phyloP scores from a whole-genome alignment of 2,329 filamentous ascomycete genomes.

The Paracamarosporium sp. region DNA sequence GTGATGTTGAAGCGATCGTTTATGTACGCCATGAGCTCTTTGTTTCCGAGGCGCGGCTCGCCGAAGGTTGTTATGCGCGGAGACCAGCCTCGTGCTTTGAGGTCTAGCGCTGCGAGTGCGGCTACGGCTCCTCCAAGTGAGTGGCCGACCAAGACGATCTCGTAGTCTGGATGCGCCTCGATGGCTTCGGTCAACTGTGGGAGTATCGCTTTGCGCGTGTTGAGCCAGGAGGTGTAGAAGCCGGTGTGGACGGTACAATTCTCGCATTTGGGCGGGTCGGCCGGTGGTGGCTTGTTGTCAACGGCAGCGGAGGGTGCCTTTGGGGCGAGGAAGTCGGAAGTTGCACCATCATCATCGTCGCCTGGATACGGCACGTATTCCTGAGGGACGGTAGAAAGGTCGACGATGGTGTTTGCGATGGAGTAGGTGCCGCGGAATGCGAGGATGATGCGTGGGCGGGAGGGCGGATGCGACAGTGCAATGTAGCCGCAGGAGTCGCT shows the following conservation, averaged over 20 bases:
- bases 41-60: slow-evolving; percentile 73
- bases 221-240: slow-evolving; percentile 84
- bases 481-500: slow-evolving; percentile 95
- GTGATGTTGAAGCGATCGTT: slow-evolving; percentile 56
- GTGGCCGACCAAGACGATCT: slow-evolving; percentile 83
- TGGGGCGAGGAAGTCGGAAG: slow-evolving; percentile 32
- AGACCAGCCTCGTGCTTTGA: slow-evolving; percentile 77
- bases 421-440: slow-evolving; percentile 96
- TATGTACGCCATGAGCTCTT: slow-evolving; percentile 60
- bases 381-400: slow-evolving; percentile 88
- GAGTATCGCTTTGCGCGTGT: slow-evolving; percentile 73
- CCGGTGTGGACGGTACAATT: slow-evolving; percentile 95
- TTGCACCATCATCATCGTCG: slow-evolving; percentile 49
- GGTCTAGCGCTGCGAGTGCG: slow-evolving; percentile 82
- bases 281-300: slow-evolving; percentile 30
- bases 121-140: slow-evolving; percentile 93
- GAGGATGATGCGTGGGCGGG: slow-evolving; percentile 72
- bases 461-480: slow-evolving; percentile 76
- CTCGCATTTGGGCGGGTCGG: slow-evolving; percentile 64
- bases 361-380: slow-evolving; percentile 87
- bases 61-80: slow-evolving; percentile 89
- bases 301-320: slow-evolving; percentile 14
- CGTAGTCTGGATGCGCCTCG: slow-evolving; percentile 70
- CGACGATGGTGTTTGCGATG: slow-evolving; percentile 86
- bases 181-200: slow-evolving; percentile 68